Percentiles rank a stretch among this genome's conserved stretches.
These are phyloP conservation scores for Corinectria fuckeliana DNA, from an alignment of 2,329 filamentous ascomycete genomes.

Conservation along the genomic window DNA sequence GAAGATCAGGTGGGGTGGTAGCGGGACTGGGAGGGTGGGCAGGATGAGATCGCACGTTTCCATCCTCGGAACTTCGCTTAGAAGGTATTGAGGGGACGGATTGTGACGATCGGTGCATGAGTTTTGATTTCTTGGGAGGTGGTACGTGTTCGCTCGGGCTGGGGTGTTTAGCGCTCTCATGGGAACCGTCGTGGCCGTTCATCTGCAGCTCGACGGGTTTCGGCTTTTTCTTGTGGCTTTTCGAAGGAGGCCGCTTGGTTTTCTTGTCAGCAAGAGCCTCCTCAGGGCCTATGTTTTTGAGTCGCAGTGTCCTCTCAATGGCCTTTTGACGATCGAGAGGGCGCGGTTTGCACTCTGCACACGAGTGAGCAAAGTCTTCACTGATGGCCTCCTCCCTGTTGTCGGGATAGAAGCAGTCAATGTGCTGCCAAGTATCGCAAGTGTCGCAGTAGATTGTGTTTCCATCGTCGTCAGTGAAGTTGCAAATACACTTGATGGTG, in stretches of 20 bases:
- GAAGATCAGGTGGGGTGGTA: constrained; percentile 72
- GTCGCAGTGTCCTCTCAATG: constrained; percentile 71
- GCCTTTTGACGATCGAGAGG: constrained; percentile 76
- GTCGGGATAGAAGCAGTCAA: constrained; percentile 88
- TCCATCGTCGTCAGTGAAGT: constrained; percentile 92
- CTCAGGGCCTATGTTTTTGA: constrained; percentile 50
- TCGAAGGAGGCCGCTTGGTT: constrained; percentile 75
- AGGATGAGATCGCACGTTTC: constrained; percentile 66
- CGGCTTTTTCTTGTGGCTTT: constrained; percentile 86
- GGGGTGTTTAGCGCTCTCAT: constrained; percentile 59
- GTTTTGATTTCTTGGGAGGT: constrained; percentile 80
- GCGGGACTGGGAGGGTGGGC: constrained; percentile 75
- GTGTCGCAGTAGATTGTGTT: constrained; percentile 95
- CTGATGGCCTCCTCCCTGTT: constrained; percentile 75
- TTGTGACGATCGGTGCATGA: constrained; percentile 78
- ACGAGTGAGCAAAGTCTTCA: constrained; percentile 80
- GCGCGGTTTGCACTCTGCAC: constrained; percentile 85
- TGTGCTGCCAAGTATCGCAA: constrained; percentile 98
- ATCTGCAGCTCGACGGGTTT: constrained; percentile 73
- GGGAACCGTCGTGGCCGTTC: constrained; percentile 69
- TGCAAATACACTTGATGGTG: constrained; percentile 98
- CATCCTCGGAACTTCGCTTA: constrained; percentile 69
- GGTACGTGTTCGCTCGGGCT: constrained; percentile 57
- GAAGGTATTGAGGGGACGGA: constrained; percentile 74
- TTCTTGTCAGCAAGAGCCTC: constrained; percentile 71